Evolutionary conservation across 1,284 basidiomycete genomes (phyloP), one percentile per base, ranked within the genome.

Genomic region (Ustilago tritici): DNA sequence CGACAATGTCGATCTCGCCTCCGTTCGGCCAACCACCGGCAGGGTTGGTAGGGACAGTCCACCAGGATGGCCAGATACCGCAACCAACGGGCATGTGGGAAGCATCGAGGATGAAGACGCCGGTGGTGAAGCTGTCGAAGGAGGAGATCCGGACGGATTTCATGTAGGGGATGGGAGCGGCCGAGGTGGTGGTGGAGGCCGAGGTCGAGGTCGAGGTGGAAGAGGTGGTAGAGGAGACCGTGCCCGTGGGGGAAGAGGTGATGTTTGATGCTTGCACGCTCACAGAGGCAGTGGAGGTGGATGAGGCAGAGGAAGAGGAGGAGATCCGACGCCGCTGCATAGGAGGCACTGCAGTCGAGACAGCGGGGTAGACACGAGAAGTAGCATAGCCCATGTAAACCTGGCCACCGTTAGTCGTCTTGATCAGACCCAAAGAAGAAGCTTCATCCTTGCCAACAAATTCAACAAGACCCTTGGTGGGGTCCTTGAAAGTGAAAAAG

Each of bases 61-160:
- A 85, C 55, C 83, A 79, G 2, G 84, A 79, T 1, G 84, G 84
- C 84, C 83, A 85, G 19, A 60, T 56, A 65, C 73, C 79, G 50
- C 82, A 83, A 0, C 82, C 82, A 0, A 71, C 70, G 0, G 80
- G 80, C 69, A 80, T 74, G 69, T 77, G 75, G 1, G 62, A 46
- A 9, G 70, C 70, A 49, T 80, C 70, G 23, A 77, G 55, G 40
- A 82, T 74, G 34, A 80, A 73, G 12, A 83, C 66, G 12, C 78
- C 78, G 15, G 78, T 81, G 32, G 72, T 78, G 67, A 76, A 80
- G 23, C 70, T 68, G 53, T 80, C 65, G 31, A 66, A 78, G 3
- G 80, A 77, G 11, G 65, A 67, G 15, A 80, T 65, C 0, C 80
- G 76, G 5, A 80, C 66, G 35, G 76, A 38, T 36, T 74, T 70